A percentile compares a stretch with the other conserved stretches of the same genome.
Conservation (phyloP, 2,329 filamentous ascomycete genomes). For the Aphanocladium album region DNA sequence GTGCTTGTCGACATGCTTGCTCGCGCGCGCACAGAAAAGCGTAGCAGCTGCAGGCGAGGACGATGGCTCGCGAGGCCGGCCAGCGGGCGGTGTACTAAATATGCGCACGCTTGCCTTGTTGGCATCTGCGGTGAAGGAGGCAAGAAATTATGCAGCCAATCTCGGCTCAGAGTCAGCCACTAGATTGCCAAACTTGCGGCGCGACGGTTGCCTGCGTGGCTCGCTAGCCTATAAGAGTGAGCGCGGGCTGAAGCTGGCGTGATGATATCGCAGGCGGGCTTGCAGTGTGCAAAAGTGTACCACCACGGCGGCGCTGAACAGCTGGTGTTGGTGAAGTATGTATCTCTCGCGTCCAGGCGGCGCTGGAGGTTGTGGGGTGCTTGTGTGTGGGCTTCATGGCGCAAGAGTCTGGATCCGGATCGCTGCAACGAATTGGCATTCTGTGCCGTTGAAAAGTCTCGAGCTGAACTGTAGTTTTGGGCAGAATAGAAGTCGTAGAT, state of each 20-base stretch:
- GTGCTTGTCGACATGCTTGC: slow-evolving; percentile 25
- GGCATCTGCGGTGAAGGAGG: background rate
- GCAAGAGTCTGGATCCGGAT: background rate
- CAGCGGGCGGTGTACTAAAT: background rate
- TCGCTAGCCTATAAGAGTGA: background rate
- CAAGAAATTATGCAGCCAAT: background rate
- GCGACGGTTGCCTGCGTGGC: background rate
- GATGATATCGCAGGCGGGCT: background rate
- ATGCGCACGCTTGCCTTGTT: background rate
- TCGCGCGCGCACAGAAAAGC: background rate
- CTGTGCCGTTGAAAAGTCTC: background rate
- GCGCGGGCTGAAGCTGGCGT: background rate
- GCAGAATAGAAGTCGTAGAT: background rate
- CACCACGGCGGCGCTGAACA: too few species aligned
- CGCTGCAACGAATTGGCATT: background rate
- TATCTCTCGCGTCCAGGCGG: background rate
- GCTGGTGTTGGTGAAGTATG: background rate
- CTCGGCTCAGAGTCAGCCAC: background rate
- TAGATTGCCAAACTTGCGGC: background rate
- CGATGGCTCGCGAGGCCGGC: background rate
- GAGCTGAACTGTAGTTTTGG: background rate
- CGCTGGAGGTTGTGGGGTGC: background rate
- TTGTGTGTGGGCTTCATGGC: background rate
- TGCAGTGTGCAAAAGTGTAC: too few species aligned
- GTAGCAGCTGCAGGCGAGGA: background rate